Conservation (phyloP, 306 rosid genomes). For the Trifolium subterraneum region DNA sequence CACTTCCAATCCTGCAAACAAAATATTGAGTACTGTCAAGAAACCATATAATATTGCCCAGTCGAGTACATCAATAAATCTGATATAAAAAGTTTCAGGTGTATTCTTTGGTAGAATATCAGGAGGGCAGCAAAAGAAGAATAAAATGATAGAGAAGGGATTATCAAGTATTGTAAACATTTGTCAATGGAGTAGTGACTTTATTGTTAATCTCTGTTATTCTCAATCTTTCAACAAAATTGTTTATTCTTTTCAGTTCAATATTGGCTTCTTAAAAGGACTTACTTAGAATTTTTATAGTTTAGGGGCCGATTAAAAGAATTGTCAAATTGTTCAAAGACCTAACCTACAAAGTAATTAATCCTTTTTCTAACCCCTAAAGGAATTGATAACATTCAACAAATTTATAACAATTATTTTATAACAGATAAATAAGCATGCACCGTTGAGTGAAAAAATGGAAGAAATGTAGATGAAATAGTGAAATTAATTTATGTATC, state of each 20-base stretch:
- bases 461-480: background rate
- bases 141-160: too few species aligned
- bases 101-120: slow-evolving; percentile 33
- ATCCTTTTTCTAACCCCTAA: background rate
- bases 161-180: too few species aligned
- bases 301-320: background rate
- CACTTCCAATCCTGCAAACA: slow-evolving; percentile 95
- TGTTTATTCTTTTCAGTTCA: too few species aligned
- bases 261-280: background rate
- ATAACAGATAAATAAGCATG: slow-evolving; percentile 28
- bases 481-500: background rate
- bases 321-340: background rate
- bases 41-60: slow-evolving; percentile 38
- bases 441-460: background rate
- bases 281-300: background rate
- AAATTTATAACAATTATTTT: background rate
- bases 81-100: slow-evolving; percentile 15
- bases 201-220: too few species aligned
- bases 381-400: background rate
- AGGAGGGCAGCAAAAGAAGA: background rate
- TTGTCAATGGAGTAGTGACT: too few species aligned
- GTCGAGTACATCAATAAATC: slow-evolving; percentile 11
- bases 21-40: slow-evolving; percentile 40
- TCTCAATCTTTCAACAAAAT: too few species aligned
- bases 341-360: background rate